Conservation (phyloP, 306 rosid genomes). For the Hippophae tibetana region DNA sequence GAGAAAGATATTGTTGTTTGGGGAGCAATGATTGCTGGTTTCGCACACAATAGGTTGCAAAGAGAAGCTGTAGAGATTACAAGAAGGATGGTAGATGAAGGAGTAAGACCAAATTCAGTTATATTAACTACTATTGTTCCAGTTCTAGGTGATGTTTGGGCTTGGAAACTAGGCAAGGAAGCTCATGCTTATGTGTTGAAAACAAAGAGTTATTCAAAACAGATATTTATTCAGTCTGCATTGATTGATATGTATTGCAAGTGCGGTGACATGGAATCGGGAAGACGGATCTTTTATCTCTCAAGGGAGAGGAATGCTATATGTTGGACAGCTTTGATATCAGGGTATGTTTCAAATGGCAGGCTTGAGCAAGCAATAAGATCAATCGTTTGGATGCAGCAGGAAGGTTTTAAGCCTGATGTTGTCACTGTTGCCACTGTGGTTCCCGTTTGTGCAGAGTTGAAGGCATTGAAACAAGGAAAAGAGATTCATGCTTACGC, state of each 20-base stretch:
- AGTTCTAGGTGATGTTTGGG: conserved; percentile 44
- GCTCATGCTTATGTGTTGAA: conserved; percentile 68
- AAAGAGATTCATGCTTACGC: conserved; percentile 74
- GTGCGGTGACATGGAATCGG: conserved; percentile 61
- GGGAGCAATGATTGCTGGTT: conserved; percentile 59
- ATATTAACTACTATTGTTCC: conserved; percentile 44
- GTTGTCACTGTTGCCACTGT: conserved; percentile 58
- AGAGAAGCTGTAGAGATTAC: conserved; percentile 43
- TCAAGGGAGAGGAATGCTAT: conserved; percentile 58
- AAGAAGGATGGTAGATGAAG: conserved; percentile 49
- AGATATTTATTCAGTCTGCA: conserved; percentile 51
- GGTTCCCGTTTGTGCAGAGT: conserved; percentile 66
- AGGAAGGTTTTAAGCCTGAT: conserved; percentile 80
- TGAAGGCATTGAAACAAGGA: conserved; percentile 53
- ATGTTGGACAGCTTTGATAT: conserved; percentile 83
- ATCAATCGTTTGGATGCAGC: conserved; percentile 85
- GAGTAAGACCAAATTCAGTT: conserved; percentile 40
- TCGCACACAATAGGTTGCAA: conserved; percentile 37
- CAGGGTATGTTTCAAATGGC: conserved; percentile 62
- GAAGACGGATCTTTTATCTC: conserved; percentile 53
- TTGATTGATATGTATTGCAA: conserved; percentile 86
- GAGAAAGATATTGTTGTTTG: conserved; percentile 53
- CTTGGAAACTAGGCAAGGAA: conserved; percentile 47
- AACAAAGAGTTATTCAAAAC: conserved; percentile 42
- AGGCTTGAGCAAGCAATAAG: conserved; percentile 66